Evolutionary conservation across 768 basidiomycete genomes (phyloP).

Genomic region (Mycena vitilis): DNA sequence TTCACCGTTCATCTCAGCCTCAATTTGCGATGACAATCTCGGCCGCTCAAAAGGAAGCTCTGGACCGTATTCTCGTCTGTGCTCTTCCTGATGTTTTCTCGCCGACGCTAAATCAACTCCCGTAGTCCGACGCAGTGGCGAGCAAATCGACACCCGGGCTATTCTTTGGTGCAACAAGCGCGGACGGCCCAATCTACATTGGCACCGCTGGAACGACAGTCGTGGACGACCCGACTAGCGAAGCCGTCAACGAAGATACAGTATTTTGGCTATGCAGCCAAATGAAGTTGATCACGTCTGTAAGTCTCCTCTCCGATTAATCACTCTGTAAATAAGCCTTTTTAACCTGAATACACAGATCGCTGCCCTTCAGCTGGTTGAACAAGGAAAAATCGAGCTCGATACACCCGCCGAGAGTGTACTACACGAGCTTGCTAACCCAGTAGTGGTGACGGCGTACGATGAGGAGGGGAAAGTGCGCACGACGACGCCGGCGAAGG

Average conservation of each 20-base stretch:
- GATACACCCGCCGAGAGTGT: conserved; percentile 41
- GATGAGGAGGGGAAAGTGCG: conserved; percentile 8
- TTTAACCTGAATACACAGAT: conserved; percentile 32
- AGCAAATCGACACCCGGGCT: conserved; percentile 10
- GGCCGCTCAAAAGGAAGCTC: neutral
- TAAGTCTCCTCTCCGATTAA: neutral
- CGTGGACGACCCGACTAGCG: conserved; percentile 17
- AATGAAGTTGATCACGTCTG: conserved; percentile 26
- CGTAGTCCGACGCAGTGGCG: conserved; percentile 4
- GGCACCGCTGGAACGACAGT: conserved; percentile 7
- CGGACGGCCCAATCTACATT: conserved; percentile 12
- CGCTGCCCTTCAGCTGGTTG: conserved; percentile 45
- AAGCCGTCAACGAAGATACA: conserved; percentile 11
- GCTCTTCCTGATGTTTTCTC: neutral
- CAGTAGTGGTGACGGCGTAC: conserved; percentile 40
- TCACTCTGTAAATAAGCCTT: neutral
- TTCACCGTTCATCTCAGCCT: too few species aligned
- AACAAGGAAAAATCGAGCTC: conserved; percentile 40
- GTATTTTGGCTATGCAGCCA: conserved; percentile 31
- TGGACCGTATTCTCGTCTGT: conserved; percentile 9
- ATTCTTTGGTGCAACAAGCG: conserved; percentile 13
- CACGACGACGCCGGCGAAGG: conserved; percentile 39
- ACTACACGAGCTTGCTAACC: conserved; percentile 43
- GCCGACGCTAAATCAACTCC: neutral
- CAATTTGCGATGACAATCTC: too few species aligned